Conservation (phyloP, 352 stramenopile species). For the Pythium chondricola region DNA sequence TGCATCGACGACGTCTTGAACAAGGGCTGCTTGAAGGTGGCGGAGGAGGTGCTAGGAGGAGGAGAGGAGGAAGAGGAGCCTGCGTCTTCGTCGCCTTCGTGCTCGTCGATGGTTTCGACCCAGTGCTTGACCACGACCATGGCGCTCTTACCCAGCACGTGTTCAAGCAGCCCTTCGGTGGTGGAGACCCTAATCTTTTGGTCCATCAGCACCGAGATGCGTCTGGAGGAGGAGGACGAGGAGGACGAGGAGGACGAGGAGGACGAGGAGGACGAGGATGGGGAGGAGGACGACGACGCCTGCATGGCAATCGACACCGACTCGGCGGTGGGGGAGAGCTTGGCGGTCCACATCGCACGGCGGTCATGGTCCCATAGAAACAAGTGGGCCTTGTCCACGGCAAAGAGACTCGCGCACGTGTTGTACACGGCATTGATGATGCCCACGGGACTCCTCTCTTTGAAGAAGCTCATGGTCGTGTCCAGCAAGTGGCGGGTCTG, state of each 20-base stretch:
- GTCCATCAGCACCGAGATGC: constrained; percentile 56
- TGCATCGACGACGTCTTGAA: background rate
- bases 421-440: constrained; percentile 83
- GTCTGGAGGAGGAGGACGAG: constrained; percentile 24
- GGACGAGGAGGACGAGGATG: background rate
- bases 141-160: constrained; percentile 39
- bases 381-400: constrained; percentile 52
- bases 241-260: background rate
- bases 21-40: background rate
- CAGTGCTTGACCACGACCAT: constrained; percentile 50
- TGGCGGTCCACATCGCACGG: constrained; percentile 64
- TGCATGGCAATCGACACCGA: constrained; percentile 2
- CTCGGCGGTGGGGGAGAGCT: constrained; percentile 34
- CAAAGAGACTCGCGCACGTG: constrained; percentile 56
- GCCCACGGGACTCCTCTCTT: constrained; percentile 71
- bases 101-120: constrained; percentile 21
- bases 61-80: too few species aligned
- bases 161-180: constrained; percentile 50
- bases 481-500: constrained; percentile 58
- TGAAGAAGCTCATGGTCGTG: constrained; percentile 74
- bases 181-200: constrained; percentile 44
- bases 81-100: constrained; percentile 1
- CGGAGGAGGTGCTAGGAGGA: too few species aligned
- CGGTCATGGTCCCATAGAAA: constrained; percentile 53
- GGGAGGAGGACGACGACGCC: background rate